phyloP scores from a whole-genome alignment of 352 stramenopile species.

The Globisporangium barbulae region DNA sequence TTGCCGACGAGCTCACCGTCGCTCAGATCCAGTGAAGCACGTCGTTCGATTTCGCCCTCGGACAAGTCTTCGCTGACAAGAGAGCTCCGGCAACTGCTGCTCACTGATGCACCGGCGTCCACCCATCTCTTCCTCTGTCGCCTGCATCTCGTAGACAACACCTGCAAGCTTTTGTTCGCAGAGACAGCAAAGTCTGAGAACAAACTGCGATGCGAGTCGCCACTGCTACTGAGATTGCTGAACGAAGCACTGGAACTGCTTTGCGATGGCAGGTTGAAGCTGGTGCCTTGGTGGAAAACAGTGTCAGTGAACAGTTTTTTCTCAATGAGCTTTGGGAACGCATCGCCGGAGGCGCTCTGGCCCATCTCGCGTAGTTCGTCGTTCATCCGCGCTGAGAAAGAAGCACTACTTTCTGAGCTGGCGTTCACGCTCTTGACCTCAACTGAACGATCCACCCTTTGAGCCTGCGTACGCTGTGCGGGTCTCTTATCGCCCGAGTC shows the following conservation, averaged over 20 bases:
- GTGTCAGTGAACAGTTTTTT: slow-evolving; percentile 1
- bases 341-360: no score
- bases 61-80: slow-evolving; percentile 38
- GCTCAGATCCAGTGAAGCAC: slow-evolving; percentile 37
- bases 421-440: neutral
- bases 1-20: slow-evolving; percentile 61
- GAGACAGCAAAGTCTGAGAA: neutral
- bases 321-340: neutral
- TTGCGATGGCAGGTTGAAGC: neutral
- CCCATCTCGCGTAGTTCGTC: neutral
- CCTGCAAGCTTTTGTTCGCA: neutral
- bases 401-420: neutral
- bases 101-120: neutral
- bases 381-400: no score
- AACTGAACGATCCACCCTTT: neutral
- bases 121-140: neutral
- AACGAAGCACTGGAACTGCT: neutral
- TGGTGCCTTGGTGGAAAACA: neutral
- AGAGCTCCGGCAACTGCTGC: slow-evolving; percentile 27
- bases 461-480: neutral
- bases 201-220: slow-evolving; percentile 1
- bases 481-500: no score
- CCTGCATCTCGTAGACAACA: neutral
- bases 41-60: slow-evolving; percentile 32
- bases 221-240: neutral